phyloP scores from a whole-genome alignment of 441 rosid species.

The Bruguiera hainesii region DNA sequence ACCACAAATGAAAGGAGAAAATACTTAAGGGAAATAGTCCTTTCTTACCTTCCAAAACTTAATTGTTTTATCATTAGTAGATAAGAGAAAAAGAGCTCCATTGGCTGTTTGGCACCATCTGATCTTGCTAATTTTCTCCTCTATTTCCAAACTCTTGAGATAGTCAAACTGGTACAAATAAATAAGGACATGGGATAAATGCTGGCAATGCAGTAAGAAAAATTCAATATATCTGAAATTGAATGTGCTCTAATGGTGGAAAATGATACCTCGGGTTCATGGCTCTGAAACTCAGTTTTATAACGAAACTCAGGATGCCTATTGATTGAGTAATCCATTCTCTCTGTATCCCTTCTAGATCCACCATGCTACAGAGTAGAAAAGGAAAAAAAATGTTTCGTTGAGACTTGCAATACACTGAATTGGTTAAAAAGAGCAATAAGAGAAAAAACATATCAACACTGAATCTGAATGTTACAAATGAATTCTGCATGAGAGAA shows the following conservation, averaged over 20 bases:
- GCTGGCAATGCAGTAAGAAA: background rate
- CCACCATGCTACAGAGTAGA: slow-evolving; percentile 55
- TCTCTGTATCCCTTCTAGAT: slow-evolving; percentile 69
- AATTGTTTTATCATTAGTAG: slow-evolving; percentile 93
- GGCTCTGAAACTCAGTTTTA: slow-evolving; percentile 98
- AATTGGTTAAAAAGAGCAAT: background rate
- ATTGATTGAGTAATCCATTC: slow-evolving; percentile 47
- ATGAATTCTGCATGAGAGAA: slow-evolving; percentile 9
- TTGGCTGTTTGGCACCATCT: slow-evolving; percentile 94
- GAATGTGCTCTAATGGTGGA: slow-evolving; percentile 8
- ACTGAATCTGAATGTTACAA: slow-evolving; percentile 11
- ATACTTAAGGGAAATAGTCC: background rate
- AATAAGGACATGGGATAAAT: background rate
- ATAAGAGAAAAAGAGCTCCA: slow-evolving; percentile 84
- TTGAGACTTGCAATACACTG: background rate
- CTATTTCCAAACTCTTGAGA: slow-evolving; percentile 98
- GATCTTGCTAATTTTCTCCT: slow-evolving; percentile 95
- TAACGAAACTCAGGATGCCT: slow-evolving; percentile 94
- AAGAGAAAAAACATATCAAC: slow-evolving; percentile 3
- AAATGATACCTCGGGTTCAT: slow-evolving; percentile 83
- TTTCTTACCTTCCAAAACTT: slow-evolving; percentile 82
- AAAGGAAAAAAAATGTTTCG: background rate
- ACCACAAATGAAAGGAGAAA: background rate
- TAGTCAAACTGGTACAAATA: slow-evolving; percentile 71
- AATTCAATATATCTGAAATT: slow-evolving; percentile 7